Conservation (phyloP, 176 grass and related monocot species). For the Zoysia japonica region DNA sequence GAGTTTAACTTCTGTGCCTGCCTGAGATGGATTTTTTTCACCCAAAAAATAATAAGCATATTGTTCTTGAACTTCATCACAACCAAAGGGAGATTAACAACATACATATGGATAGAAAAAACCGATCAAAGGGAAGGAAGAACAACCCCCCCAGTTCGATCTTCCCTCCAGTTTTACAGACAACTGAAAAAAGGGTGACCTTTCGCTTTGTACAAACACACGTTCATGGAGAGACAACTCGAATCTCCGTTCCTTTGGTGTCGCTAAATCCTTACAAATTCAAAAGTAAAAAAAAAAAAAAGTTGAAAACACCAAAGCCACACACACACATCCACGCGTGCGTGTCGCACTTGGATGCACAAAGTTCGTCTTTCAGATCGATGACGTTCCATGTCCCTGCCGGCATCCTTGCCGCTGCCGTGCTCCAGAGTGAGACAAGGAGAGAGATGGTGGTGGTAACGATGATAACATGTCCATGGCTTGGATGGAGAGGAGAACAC, state of each 20-base stretch:
- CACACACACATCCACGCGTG: too few relatives aligned
- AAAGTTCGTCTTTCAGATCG: too few relatives aligned
- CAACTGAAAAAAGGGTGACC: conserved; percentile 26
- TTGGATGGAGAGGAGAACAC: conserved; percentile 15
- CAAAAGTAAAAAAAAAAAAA: background rate
- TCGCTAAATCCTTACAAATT: conserved; percentile 31
- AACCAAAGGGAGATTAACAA: too few relatives aligned
- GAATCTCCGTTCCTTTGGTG: conserved; percentile 44
- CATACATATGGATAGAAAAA: too few relatives aligned
- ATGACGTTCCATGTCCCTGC: too few relatives aligned
- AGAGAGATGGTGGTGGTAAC: background rate
- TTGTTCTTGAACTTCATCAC: too few relatives aligned
- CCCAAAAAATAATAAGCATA: too few relatives aligned
- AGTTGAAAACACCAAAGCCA: background rate
- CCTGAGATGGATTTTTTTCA: too few relatives aligned
- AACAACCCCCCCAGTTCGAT: background rate
- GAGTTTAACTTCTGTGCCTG: too few relatives aligned
- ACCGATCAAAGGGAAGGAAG: background rate
- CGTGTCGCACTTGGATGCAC: too few relatives aligned
- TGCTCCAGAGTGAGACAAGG: background rate
- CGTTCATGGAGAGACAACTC: conserved; percentile 48
- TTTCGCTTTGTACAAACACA: conserved; percentile 62
- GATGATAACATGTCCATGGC: conserved; percentile 22
- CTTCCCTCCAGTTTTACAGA: background rate
- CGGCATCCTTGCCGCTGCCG: too few relatives aligned